Percentiles rank a stretch among this genome's conserved stretches.
phyloP scores from a whole-genome alignment of 805 yeast species.

The Ogataea neopini region DNA sequence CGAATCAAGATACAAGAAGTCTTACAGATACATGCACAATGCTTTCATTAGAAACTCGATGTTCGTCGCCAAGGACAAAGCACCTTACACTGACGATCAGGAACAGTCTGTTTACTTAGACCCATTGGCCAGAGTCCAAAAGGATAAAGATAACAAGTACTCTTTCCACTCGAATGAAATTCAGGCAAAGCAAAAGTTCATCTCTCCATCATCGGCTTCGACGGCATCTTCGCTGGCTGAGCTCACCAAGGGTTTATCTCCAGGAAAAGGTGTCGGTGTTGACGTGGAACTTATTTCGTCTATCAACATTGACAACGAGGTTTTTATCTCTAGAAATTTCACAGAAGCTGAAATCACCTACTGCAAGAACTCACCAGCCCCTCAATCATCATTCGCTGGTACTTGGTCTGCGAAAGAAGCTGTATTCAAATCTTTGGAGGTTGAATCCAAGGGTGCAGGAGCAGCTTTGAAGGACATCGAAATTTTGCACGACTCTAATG shows the following conservation, averaged over 20 bases:
- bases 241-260: slow-evolving; percentile 49
- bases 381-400: slow-evolving; percentile 92
- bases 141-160: slow-evolving; percentile 39
- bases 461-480: slow-evolving; percentile 92
- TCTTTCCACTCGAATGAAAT: slow-evolving; percentile 51
- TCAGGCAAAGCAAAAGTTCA: slow-evolving; percentile 46
- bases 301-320: slow-evolving; percentile 82
- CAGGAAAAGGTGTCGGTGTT: slow-evolving; percentile 83
- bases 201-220: slow-evolving; percentile 48
- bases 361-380: slow-evolving; percentile 71
- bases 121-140: slow-evolving; percentile 80
- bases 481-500: slow-evolving; percentile 67
- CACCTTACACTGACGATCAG: slow-evolving; percentile 88
- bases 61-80: slow-evolving; percentile 89
- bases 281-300: slow-evolving; percentile 90
- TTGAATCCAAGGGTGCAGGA: slow-evolving; percentile 89
- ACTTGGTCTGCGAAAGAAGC: slow-evolving; percentile 99
- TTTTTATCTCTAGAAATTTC: slow-evolving; percentile 91
- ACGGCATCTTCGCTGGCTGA: slow-evolving; percentile 64
- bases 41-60: slow-evolving; percentile 88
- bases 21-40: slow-evolving; percentile 94
- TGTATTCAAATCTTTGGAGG: slow-evolving; percentile 93
- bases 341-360: slow-evolving; percentile 77
- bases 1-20: slow-evolving; percentile 75
- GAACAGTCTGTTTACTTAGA: slow-evolving; percentile 92